A percentile compares a stretch with the other conserved stretches of the same genome.
phyloP scores from a whole-genome alignment of 148 eudicot species.

The Amaranthus hypochondriacus region DNA sequence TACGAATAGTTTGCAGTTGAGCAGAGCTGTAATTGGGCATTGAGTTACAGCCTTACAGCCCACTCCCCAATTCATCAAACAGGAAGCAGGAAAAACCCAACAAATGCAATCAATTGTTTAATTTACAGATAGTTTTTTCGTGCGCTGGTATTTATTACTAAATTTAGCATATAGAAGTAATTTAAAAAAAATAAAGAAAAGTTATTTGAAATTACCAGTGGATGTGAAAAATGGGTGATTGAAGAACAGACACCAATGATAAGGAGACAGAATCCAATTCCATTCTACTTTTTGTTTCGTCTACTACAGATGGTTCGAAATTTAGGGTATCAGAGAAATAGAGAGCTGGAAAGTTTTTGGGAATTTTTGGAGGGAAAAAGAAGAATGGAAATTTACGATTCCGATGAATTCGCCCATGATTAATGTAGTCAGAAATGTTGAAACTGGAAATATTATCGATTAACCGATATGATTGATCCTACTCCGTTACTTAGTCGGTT shows the following conservation, averaged over 20 bases:
- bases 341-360: constrained; percentile 20
- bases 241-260: constrained; percentile 7
- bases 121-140: neutral
- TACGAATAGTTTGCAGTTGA: constrained; percentile 39
- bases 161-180: neutral
- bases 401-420: no score
- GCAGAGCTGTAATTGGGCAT: constrained; percentile 29
- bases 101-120: constrained; percentile 1
- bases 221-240: constrained; percentile 1
- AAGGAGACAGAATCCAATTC: constrained; percentile 24
- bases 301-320: neutral
- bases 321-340: constrained; percentile 6
- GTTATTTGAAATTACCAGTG: constrained; percentile 5
- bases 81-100: neutral
- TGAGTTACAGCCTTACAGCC: constrained; percentile 4
- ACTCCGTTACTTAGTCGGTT: no score
- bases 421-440: no score
- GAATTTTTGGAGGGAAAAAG: constrained; percentile 5
- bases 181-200: neutral
- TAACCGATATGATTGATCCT: no score
- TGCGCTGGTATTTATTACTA: neutral
- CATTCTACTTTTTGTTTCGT: neutral
- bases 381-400: neutral
- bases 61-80: constrained; percentile 30
- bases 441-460: no score